Conservation (phyloP, 2,329 filamentous ascomycete genomes). For the Pseudocercospora fijiensis region DNA sequence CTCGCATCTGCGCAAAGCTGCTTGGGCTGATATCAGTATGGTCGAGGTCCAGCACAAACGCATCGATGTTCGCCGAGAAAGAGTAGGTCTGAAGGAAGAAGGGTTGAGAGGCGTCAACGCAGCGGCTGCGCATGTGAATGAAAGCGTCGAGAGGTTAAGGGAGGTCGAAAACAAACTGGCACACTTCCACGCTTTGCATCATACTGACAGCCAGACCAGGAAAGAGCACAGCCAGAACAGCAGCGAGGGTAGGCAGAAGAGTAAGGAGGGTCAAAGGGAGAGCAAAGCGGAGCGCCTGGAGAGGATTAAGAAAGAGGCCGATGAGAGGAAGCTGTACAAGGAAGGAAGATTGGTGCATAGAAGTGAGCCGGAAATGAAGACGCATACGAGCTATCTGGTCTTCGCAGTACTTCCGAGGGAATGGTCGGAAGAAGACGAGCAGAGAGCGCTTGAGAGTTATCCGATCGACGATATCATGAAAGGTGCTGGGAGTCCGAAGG, state of each 20-base stretch:
- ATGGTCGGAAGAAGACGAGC: conserved; percentile 83
- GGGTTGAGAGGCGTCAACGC: conserved; percentile 66
- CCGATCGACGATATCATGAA: conserved; percentile 25
- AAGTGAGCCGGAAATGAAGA: conserved; percentile 85
- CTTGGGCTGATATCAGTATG: conserved; percentile 92
- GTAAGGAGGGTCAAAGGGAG: conserved; percentile 26
- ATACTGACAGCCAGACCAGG: conserved; percentile 7
- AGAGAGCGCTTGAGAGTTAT: conserved; percentile 37
- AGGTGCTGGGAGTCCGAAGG: conserved; percentile 9
- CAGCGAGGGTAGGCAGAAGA: conserved; percentile 16
- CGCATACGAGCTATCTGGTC: conserved; percentile 93
- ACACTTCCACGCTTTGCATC: conserved; percentile 55
- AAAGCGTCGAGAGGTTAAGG: conserved; percentile 71
- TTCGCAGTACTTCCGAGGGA: conserved; percentile 86
- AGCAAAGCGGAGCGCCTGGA: conserved; percentile 34
- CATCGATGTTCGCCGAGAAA: conserved; percentile 78
- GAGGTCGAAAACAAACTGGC: conserved; percentile 70
- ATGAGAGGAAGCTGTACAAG: conserved; percentile 61
- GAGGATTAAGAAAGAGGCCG: conserved; percentile 38
- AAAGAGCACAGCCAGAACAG: conserved; percentile 15
- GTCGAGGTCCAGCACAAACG: conserved; percentile 80
- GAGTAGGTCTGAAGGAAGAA: conserved; percentile 70
- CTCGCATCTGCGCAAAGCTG: conserved; percentile 71
- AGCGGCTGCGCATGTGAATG: conserved; percentile 70
- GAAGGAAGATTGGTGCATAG: conserved; percentile 77